Evolutionary conservation across 106 monocot species (phyloP).

Genomic region (Apostasia shenzhenica): DNA sequence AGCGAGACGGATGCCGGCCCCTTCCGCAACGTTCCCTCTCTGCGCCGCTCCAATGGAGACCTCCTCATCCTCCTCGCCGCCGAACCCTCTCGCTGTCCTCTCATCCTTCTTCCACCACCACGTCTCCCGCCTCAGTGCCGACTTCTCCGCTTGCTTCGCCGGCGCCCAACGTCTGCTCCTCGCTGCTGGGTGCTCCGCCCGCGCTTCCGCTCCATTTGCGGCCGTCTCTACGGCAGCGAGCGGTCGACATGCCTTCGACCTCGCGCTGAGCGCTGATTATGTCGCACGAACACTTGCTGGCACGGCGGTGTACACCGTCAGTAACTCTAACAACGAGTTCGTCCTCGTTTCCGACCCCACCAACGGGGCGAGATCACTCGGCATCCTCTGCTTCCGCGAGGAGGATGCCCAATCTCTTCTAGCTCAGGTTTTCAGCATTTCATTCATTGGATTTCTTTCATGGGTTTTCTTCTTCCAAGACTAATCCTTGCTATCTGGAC

Average conservation of each 20-base stretch:
- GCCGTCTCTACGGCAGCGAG: not conserved
- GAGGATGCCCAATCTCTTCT: conserved; percentile 90
- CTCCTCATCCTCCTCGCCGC: conserved; percentile 9
- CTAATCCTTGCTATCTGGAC: not conserved
- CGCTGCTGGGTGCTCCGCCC: conserved; percentile 4
- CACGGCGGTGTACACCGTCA: conserved; percentile 86
- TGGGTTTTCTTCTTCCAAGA: not conserved
- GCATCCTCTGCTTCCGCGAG: conserved; percentile 87
- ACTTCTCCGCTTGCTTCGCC: conserved; percentile 24
- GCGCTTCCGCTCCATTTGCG: not conserved
- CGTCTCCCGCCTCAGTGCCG: conserved; percentile 39
- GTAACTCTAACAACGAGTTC: conserved; percentile 96
- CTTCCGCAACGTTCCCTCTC: conserved; percentile 27
- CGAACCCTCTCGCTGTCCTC: conserved; percentile 31
- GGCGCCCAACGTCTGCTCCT: conserved; percentile 23
- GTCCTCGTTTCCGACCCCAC: conserved; percentile 90
- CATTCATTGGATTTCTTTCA: not conserved
- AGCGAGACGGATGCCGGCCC: not conserved
- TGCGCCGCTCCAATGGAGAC: conserved; percentile 26
- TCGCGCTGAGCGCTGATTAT: conserved; percentile 60
- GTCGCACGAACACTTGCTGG: conserved; percentile 72
- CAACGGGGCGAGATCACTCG: conserved; percentile 60
- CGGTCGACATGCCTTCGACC: conserved; percentile 43
- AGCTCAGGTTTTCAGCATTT: conserved; percentile 38
- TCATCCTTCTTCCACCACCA: conserved; percentile 47